These are phyloP conservation scores for Fusarium nygamai DNA, from an alignment of 2,329 filamentous ascomycete genomes.

Conservation along the genomic window DNA sequence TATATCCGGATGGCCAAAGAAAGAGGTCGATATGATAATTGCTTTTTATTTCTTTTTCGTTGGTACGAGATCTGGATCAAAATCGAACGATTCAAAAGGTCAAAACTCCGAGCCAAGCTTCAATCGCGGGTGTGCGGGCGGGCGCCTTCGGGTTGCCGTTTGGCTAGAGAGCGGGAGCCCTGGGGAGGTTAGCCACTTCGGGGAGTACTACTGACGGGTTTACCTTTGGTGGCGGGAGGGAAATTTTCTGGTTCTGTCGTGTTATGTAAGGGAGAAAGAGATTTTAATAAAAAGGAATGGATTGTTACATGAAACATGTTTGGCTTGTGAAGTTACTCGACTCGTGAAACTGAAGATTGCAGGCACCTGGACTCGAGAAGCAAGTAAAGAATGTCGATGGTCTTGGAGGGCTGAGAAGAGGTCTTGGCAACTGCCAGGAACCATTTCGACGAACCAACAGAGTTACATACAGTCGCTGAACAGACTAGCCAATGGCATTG, in stretches of 20 bases:
- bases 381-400: background rate
- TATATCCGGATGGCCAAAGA: background rate
- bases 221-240: background rate
- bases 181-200: background rate
- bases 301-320: background rate
- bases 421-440: background rate
- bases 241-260: background rate
- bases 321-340: background rate
- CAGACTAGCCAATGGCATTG: background rate
- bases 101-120: background rate
- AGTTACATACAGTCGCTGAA: background rate
- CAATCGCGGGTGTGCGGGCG: background rate
- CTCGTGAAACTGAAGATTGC: background rate
- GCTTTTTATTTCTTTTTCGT: background rate
- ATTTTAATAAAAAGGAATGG: background rate
- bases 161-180: background rate
- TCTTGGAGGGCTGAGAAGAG: background rate
- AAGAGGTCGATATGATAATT: background rate
- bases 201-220: background rate
- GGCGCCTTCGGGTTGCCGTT: background rate
- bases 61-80: background rate
- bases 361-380: background rate
- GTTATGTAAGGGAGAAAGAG: background rate
- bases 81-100: background rate
- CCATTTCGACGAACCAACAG: background rate